Evolutionary conservation across 176 grass and related monocot genomes (phyloP), one percentile per base, ranked within the genome.

Genomic region (Carex parvula): DNA sequence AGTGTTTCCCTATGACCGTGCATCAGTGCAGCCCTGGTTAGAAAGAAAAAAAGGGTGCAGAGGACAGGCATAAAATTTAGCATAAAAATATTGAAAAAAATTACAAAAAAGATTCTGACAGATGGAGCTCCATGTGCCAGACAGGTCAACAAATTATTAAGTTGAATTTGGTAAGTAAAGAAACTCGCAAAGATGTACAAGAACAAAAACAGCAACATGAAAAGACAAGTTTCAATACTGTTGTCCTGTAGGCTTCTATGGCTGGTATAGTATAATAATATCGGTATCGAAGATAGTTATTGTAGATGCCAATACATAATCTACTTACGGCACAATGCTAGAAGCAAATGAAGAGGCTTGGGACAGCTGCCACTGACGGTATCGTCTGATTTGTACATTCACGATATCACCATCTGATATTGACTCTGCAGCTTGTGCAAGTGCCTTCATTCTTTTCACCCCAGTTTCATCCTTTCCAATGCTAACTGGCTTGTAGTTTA

Each of bases 371-470:
- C 96, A 99, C 39, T 95, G 96, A 14, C 96, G 88, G 85, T 99
- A 95, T 94, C 96, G 89, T 87, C 96, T 95, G 82, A 99, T 99
- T 84, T 99, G 96, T 65, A 99, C 91, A 94, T 95, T 99, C 75
- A 99, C 91, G 79, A 99, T 90, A 88, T 99, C 96, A 60, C 91
- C 90, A 11, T 95, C 89, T 2, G 91, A 86, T 87, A 99, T 90
- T 85, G 91, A 95, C 64, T 99, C 96, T 62, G 96, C 96, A 20
- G 93, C 89, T 62, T 6, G 85, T 48, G 96, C 91, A 84, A 99
- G 89, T 70, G 84, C 83, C 55, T 92, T 90, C 96, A 99, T 89
- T 87, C 96, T 89, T 91, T 95, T 99, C 84, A 99, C 88, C 87
- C 96, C 96, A 87, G 84, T 95, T 16, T 99, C 96, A 85, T 99